Evolutionary conservation across 2,329 filamentous ascomycete species (phyloP).

Genomic region (Leptographium lundbergii): DNA sequence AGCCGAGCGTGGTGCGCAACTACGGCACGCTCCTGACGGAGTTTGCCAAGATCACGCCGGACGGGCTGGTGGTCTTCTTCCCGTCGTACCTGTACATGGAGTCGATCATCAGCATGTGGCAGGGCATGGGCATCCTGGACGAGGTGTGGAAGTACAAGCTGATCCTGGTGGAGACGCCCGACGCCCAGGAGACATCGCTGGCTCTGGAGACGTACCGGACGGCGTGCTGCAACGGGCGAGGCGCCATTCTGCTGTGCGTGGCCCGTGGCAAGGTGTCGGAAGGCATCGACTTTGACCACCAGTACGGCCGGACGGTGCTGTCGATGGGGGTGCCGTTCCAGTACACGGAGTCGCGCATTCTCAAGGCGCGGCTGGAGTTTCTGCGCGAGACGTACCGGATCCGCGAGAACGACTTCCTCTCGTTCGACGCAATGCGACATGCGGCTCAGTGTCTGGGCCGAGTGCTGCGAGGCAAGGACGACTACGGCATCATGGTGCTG

Average conservation of each 20-base stretch:
- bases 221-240: constrained; percentile 92
- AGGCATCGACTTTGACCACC: constrained; percentile 98
- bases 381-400: constrained; percentile 95
- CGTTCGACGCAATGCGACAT: constrained; percentile 99
- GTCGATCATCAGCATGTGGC: constrained; percentile 98
- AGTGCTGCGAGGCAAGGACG: constrained; percentile 89
- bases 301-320: constrained; percentile 89
- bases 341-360: constrained; percentile 93
- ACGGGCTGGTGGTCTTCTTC: constrained; percentile 98
- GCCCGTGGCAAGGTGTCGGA: constrained; percentile 95
- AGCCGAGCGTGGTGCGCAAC: constrained; percentile 92
- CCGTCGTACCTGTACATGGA: constrained; percentile 99
- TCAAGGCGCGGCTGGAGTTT: constrained; percentile 92
- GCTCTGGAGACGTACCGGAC: constrained; percentile 94
- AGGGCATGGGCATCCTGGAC: constrained; percentile 94
- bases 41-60: constrained; percentile 89
- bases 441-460: constrained; percentile 92
- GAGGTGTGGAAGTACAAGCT: constrained; percentile 99
- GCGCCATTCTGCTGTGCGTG: constrained; percentile 86
- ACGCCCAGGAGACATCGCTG: constrained; percentile 91
- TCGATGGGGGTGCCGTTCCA: constrained; percentile 98
- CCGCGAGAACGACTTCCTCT: constrained; percentile 91
- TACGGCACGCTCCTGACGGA: constrained; percentile 90
- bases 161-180: constrained; percentile 93
- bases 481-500: constrained; percentile 99